Base-by-base conservation (phyloP, 148 eudicot species). In the Nyssa sinensis region DNA sequence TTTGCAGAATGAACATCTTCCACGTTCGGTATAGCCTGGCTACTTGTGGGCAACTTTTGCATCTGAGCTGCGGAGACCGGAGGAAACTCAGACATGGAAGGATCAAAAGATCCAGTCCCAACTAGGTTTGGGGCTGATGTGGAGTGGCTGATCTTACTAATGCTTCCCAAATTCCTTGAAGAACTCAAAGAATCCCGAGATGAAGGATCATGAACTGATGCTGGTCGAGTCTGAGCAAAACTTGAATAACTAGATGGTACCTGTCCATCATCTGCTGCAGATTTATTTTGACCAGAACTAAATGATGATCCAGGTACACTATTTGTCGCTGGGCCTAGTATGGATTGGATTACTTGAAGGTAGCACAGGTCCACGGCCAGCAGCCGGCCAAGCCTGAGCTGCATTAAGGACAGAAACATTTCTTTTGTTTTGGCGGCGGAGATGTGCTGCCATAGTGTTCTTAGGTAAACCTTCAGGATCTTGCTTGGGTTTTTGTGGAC, bases 1-100 rank as follows among this genome's bases (percentile, higher is more conserved):
- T 95, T 95, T 44, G 97, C 93, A 41, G 90, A 80, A 23, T 88
- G 92, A 66, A 90, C 89, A 75, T 90, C 84, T 72, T 86, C 91
- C 59, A 80, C 87, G 73, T 86, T 87, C 33, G 29, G 58, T 31
- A 31, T 55, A 49, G 64, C 65, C 81, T 82, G 84, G 21, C 60
- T 80, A 73, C 66, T 77, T 62, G 76, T 67, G 12, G 83, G 75
- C 59, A 64, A n/a, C 65, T 81, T 84, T 69, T 78, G 85, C 51
- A 80, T 34, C 74, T 89, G 88, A 30, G 80, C 81, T 79, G 80
- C 88, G 16, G 93, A 86, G 72, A 95, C 96, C 31, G 97, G 93
- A 66, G 99, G 99, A 61, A 95, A 95, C 77, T 88, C 96, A 72
- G 84, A 79, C 19, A 61, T 78, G 16, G 81, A 73, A 37, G 91